Percentiles rank a stretch among this genome's conserved stretches.
Evolutionary conservation across 129 eudicot species (phyloP).

Genomic region (Erigeron canadensis): DNA sequence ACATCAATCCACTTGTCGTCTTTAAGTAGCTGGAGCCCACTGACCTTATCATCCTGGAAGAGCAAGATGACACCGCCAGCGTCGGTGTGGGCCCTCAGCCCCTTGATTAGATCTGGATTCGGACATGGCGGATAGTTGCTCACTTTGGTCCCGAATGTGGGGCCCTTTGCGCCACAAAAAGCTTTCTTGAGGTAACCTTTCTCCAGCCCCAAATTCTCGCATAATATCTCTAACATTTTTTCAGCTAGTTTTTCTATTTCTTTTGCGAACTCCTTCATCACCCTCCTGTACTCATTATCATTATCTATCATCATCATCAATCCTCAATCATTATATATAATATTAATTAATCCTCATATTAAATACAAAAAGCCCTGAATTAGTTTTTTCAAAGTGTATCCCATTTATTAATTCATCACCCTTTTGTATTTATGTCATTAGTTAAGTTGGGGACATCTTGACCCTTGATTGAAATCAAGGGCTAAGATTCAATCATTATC

Average conservation of each 20-base stretch:
- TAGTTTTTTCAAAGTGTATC: too few species aligned
- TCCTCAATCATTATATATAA: background rate
- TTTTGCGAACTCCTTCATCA: slow-evolving; percentile 79
- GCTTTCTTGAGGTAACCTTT: slow-evolving; percentile 85
- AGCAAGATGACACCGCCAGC: slow-evolving; percentile 94
- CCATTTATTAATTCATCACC: too few species aligned
- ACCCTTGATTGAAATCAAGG: too few species aligned
- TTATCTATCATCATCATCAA: background rate
- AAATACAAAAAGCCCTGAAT: too few species aligned
- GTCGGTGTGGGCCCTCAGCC: slow-evolving; percentile 94
- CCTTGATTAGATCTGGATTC: slow-evolving; percentile 84
- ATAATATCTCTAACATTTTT: slow-evolving; percentile 65
- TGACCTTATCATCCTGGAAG: slow-evolving; percentile 91
- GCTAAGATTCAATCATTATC: too few species aligned
- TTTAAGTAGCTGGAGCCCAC: slow-evolving; percentile 97
- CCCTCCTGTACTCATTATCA: slow-evolving; percentile 57
- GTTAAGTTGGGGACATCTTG: too few species aligned
- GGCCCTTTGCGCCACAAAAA: slow-evolving; percentile 77
- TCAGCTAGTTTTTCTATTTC: slow-evolving; percentile 74
- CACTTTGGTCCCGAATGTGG: slow-evolving; percentile 91
- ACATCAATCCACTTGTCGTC: slow-evolving; percentile 85
- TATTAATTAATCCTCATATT: too few species aligned
- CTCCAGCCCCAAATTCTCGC: slow-evolving; percentile 87
- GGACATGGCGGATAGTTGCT: slow-evolving; percentile 98
- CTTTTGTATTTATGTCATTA: too few species aligned